Base-by-base conservation (phyloP, 257 asterid species). In the Echites panduratus region DNA sequence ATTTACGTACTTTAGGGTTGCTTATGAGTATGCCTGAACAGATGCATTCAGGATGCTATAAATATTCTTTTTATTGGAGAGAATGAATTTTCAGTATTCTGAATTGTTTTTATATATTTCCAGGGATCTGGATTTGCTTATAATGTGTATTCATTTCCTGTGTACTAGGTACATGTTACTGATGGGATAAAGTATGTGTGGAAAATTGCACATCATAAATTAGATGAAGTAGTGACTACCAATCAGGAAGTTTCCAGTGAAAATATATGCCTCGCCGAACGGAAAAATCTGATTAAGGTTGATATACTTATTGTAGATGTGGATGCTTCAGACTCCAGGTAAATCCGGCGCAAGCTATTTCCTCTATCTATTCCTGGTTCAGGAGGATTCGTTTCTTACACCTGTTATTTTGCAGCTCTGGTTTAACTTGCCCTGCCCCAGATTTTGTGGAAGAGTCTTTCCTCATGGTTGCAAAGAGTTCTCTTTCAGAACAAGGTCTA, bases 251-350 rank as follows among this genome's bases (percentile, higher is more conserved):
- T 61, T 74, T 73, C 79, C 58, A 77, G 43, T 81, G 77, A 58
- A 17, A 29, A 19, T 69, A 5, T 12, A 10, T 72, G 79, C 56
- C 71, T 35, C 70, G 79, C 82, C 78, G 87, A 80, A 67, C 84
- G 73, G 58, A 75, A 67, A 74, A 77, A 44, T 67, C 56, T 76
- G 27, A 19, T 66, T 59, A 83, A 82, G 82, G 52, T 86, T 26
- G 96, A 87, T 80, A 58, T 87, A 70, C 96, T 95, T 79, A 83
- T 92, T 73, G 88, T 95, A 70, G 99, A 95, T 77, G 99, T 90
- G 62, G 99, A 95, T 78, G 89, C 99, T 76, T 80, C 96, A 68
- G 96, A 95, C 76, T 79, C 88, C 9, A 92, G 96, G 99, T 89
- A 84, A 41, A 41, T 71, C 76, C 9, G 68, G 17, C 59, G 71